Conservation (phyloP, 805 yeast genomes). For the Candida ortonii region DNA sequence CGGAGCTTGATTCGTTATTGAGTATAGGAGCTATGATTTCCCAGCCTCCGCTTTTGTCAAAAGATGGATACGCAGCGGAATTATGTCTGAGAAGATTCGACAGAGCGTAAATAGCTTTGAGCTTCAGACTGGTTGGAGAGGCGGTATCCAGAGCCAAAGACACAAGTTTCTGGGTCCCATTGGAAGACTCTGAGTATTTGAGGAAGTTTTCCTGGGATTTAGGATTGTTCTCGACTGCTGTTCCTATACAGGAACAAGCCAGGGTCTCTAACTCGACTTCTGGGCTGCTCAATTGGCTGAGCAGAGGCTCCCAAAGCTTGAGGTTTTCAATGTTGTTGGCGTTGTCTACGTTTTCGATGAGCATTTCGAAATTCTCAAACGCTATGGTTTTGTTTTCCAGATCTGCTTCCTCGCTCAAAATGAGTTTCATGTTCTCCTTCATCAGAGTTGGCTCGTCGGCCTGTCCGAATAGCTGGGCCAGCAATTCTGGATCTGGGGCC, state of each 20-base stretch:
- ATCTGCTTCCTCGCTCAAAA: conserved; percentile 54
- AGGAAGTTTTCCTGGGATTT: conserved; percentile 66
- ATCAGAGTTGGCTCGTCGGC: conserved; percentile 84
- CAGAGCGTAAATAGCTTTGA: conserved; percentile 76
- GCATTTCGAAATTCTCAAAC: conserved; percentile 88
- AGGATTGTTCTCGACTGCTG: conserved; percentile 90
- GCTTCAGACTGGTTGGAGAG: conserved; percentile 35
- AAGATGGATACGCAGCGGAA: conserved; percentile 49
- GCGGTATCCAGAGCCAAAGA: conserved; percentile 33
- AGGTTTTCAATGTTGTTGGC: conserved; percentile 87
- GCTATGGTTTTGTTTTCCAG: conserved; percentile 69
- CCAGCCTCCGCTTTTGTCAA: conserved; percentile 65
- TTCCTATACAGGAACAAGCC: conserved; percentile 77
- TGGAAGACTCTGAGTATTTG: conserved; percentile 39
- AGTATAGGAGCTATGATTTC: conserved; percentile 37
- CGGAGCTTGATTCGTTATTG: conserved; percentile 13
- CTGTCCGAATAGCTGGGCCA: conserved; percentile 74
- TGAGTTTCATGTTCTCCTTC: conserved; percentile 69
- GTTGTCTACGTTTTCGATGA: conserved; percentile 89
- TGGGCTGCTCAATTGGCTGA: conserved; percentile 48
- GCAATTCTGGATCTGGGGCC: conserved; percentile 71
- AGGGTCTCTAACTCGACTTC: conserved; percentile 47
- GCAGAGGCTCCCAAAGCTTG: conserved; percentile 73
- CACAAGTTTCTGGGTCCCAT: conserved; percentile 47
- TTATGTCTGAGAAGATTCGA: conserved; percentile 73